Base-by-base conservation (phyloP, 352 stramenopile genomes). In the Phytophthora kernoviae region DNA sequence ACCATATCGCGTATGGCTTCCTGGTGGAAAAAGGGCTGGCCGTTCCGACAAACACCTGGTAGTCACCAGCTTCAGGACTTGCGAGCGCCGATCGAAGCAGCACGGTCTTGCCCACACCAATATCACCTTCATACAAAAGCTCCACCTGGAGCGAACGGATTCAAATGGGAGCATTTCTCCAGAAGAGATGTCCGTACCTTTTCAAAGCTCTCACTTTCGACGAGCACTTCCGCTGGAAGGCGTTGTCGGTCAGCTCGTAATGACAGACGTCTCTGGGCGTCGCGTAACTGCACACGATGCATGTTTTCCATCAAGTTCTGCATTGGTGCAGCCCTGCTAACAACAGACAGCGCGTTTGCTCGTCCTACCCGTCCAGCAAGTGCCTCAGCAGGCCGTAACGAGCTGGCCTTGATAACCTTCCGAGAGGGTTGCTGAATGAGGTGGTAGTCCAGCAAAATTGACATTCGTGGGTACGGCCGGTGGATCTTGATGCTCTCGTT, bases 401-500 rank as follows among this genome's bases (percentile, higher is more conserved):
- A 46, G 54, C 37, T 65, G 14, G 33, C 4, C 27, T 64, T 60
- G 34, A 20, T 33, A 30, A 30, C 24, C 26, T 51, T 53, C 15
- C 61, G 51, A 39, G 57, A 58, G 3, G 43, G 22, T 8, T 52
- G 34, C 44, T 62, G 54, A 6, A 64, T 22, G 26, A 92, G 48
- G 34, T 91, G 82, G 49, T 90, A 90, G 46, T 87, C 80, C 32
- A 94, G 46, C 18, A 94, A 49, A 33, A 88, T 92, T 9, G 87
- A 96, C 87, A 96, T 96, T 39, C 84, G 78, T 39, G 85, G 84
- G 50, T 96, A 96, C 54, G 87, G 87, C 5, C 87, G 81, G 46
- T 94, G 85, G 63, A 96, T 93, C 54, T 91, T 91, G 51, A 96
- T 91, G 48, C 87, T 91, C 63, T 96, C 87, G 55, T 94, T 90